These are phyloP conservation scores for Trichoderma oligosporum DNA, from an alignment of 2,329 filamentous ascomycete genomes.

Conservation along the genomic window DNA sequence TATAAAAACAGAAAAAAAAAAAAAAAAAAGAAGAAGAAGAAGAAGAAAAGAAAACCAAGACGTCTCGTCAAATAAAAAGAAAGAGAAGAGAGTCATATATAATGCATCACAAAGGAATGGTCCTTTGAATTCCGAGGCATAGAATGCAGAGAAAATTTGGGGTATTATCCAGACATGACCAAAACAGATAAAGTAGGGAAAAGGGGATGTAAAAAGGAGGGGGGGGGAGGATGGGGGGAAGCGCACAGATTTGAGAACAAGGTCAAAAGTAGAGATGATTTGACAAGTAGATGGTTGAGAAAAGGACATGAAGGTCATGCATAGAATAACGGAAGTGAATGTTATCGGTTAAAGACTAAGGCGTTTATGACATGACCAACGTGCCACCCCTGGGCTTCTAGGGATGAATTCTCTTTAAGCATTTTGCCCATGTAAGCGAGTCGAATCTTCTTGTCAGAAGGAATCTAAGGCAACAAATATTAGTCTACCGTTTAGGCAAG, in stretches of 20 bases:
- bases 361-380: slow-evolving; percentile 73
- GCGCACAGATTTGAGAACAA: too few relatives aligned
- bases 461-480: slow-evolving; percentile 44
- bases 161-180: slow-evolving; percentile 30
- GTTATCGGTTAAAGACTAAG: slow-evolving; percentile 56
- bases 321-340: too few relatives aligned
- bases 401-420: slow-evolving; percentile 62
- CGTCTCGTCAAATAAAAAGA: not conserved
- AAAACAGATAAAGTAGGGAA: not conserved
- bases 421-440: slow-evolving; percentile 80
- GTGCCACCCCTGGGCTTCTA: slow-evolving; percentile 71
- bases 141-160: slow-evolving; percentile 13
- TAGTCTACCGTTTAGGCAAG: not conserved
- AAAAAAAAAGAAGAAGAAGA: not conserved
- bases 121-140: slow-evolving; percentile 3
- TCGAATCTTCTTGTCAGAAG: slow-evolving; percentile 56
- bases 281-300: not conserved
- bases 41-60: not conserved
- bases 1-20: not conserved
- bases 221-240: too few relatives aligned
- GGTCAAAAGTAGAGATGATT: too few relatives aligned
- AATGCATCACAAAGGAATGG: not conserved
- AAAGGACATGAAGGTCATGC: not conserved
- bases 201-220: not conserved
- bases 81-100: not conserved